Evolutionary conservation across 345 rosid species (phyloP), one percentile per base, ranked within the genome.

Genomic region (Nasturtium officinale): DNA sequence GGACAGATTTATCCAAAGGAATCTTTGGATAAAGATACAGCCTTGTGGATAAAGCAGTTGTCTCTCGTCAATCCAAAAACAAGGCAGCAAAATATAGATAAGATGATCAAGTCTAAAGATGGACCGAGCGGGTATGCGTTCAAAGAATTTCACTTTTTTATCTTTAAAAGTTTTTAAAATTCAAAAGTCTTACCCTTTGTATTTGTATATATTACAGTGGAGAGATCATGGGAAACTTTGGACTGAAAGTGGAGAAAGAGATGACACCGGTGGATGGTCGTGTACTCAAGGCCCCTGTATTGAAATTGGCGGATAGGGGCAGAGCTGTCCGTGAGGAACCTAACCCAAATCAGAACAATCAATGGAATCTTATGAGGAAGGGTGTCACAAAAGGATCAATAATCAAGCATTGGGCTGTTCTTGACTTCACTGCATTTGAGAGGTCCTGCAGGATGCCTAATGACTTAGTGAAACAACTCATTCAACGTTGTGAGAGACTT

Each of bases 1-100:
- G 97, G 98, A 30, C 96, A 93, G 80, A 77, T 89, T 56, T 89
- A 80, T 75, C 97, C 89, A n/a, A 90, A 87, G 59, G 98, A 93
- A 16, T 7, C 65, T 51, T 53, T 90, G 80, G 84, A 84, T 54
- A 48, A 47, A 38, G 3, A 83, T 11, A 80, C 87, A 32, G 86
- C 82, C 16, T 1, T 3, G 48, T 20, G 57, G 47, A 72, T 93
- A 74, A 90, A 85, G 78, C 0, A 45, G 0, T 45, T 86, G 63
- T 93, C 94, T 2, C 53, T 90, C 46, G 89, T 84, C 68, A 15
- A 7, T 23, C 85, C 98, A 9, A 3, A 60, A 45, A 77, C 33
- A 16, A 82, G 97, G 51, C 61, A 80, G 69, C 35, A 28, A 7
- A 82, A 48, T 12, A 93, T 93, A 45, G 72, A 72, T n/a, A 54